Percentiles rank a stretch among this genome's conserved stretches.
These are phyloP conservation scores for Lodderomyces parapsilosis DNA, from an alignment of 1,139 yeast genomes.

Conservation along the genomic window DNA sequence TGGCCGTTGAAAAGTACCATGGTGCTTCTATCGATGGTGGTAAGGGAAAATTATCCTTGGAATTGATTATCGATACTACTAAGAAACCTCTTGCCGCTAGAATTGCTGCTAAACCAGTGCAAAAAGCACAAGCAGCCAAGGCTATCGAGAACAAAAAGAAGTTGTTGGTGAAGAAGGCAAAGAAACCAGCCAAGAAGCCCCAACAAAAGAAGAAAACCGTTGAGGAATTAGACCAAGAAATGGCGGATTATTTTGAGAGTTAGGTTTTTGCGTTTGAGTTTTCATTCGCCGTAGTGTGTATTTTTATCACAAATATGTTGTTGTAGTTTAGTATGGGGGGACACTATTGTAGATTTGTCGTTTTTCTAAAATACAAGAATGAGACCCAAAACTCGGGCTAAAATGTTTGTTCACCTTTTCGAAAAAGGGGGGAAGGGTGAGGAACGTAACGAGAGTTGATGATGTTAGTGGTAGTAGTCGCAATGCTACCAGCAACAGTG, in stretches of 20 bases:
- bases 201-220: conserved; percentile 66
- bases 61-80: conserved; percentile 82
- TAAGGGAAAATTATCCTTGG: conserved; percentile 72
- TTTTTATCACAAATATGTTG: background rate
- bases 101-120: conserved; percentile 51
- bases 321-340: background rate
- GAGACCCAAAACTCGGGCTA: too few species aligned
- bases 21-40: conserved; percentile 95
- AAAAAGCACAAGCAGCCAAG: conserved; percentile 25
- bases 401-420: too few species aligned
- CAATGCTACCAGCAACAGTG: too few species aligned
- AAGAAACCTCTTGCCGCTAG: conserved; percentile 74
- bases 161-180: conserved; percentile 24
- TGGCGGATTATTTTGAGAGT: conserved; percentile 74
- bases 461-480: too few species aligned
- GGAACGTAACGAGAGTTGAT: too few species aligned
- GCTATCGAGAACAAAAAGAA: conserved; percentile 24
- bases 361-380: too few species aligned
- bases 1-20: conserved; percentile 81
- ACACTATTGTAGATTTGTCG: too few species aligned
- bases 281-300: background rate
- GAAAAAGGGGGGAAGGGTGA: too few species aligned
- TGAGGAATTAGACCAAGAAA: conserved; percentile 90
- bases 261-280: conserved; percentile 5
- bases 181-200: conserved; percentile 32